phyloP scores from a whole-genome alignment of 768 basidiomycete species.

The Trametes meyenii region DNA sequence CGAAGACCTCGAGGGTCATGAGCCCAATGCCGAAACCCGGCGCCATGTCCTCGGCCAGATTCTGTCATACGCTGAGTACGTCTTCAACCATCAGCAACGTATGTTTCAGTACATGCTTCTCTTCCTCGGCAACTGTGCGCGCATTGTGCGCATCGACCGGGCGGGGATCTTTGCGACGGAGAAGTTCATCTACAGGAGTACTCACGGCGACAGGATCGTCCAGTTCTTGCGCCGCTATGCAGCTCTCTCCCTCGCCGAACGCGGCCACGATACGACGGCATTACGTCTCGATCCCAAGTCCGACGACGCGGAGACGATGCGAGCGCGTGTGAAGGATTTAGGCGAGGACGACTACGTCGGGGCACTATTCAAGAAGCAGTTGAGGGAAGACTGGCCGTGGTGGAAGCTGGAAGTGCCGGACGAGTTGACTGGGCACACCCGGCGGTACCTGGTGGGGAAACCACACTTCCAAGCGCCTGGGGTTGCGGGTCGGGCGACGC shows the following conservation, averaged over 20 bases:
- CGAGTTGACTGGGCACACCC: not conserved
- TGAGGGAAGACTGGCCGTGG: not conserved
- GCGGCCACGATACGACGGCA: not conserved
- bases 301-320: not conserved
- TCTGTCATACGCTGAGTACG: not conserved
- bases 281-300: not conserved
- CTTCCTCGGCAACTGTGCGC: not conserved
- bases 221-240: conserved; percentile 6
- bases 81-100: conserved; percentile 7
- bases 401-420: not conserved
- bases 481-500: conserved; percentile 11
- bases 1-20: not conserved
- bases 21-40: not conserved
- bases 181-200: not conserved
- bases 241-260: not conserved
- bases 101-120: not conserved
- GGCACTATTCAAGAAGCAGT: not conserved
- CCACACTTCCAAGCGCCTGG: conserved; percentile 1
- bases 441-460: conserved; percentile 11
- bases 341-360: not conserved
- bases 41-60: conserved; percentile 3
- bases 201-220: not conserved
- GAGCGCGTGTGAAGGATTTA: not conserved
- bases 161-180: conserved; percentile 1
- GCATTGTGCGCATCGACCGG: conserved; percentile 12